Evolutionary conservation across 2,329 filamentous ascomycete species (phyloP).

Genomic region (Didymella arachidicola): DNA sequence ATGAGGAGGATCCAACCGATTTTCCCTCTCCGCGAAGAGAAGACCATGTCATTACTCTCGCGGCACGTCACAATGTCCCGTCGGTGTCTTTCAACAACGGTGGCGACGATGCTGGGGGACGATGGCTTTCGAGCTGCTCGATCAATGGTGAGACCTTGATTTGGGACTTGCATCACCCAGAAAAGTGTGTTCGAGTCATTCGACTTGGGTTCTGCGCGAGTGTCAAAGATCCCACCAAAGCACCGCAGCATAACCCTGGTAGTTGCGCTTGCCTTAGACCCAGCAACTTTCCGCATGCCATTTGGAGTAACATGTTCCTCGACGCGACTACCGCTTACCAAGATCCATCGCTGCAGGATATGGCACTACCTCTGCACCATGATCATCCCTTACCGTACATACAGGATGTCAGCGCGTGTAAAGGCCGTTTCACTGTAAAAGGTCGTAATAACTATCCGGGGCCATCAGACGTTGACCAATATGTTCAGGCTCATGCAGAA

Average conservation of each 20-base stretch:
- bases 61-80: conserved; percentile 60
- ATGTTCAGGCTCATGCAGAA: not conserved
- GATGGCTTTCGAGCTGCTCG: conserved; percentile 65
- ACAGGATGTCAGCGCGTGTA: conserved; percentile 19
- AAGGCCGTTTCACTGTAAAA: conserved; percentile 18
- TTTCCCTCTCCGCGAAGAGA: conserved; percentile 38
- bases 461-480: not conserved
- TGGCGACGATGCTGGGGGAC: conserved; percentile 61
- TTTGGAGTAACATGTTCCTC: conserved; percentile 42
- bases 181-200: conserved; percentile 27
- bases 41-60: conserved; percentile 35
- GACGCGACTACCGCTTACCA: conserved; percentile 39
- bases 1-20: conserved; percentile 23
- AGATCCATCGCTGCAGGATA: not conserved
- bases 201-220: conserved; percentile 38
- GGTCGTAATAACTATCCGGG: not conserved
- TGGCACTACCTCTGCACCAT: not conserved
- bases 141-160: conserved; percentile 60
- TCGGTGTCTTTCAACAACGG: conserved; percentile 66
- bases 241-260: conserved; percentile 18
- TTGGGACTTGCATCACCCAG: conserved; percentile 54
- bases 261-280: conserved; percentile 25
- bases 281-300: conserved; percentile 30
- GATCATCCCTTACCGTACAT: conserved; percentile 18
- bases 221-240: conserved; percentile 13